Conservation (phyloP, 208 protist genomes). For the Crithidia brevicula region DNA sequence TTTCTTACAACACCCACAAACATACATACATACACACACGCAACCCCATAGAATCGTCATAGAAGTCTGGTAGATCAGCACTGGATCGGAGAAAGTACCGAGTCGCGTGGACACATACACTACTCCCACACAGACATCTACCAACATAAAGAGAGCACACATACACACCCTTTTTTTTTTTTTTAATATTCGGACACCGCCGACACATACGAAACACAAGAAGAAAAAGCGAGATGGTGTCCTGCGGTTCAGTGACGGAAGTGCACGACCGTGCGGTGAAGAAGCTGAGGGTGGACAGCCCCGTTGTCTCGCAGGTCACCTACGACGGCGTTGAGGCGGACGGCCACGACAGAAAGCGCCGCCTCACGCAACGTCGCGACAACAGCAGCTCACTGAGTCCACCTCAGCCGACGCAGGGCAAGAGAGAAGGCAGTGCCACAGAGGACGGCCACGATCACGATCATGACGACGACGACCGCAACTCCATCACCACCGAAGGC, state of each 20-base stretch:
- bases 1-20: constrained; percentile 5
- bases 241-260: background rate
- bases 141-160: too few species aligned
- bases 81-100: too few species aligned
- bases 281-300: constrained; percentile 28
- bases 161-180: too few species aligned
- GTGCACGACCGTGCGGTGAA: constrained; percentile 27
- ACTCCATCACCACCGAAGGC: constrained; percentile 5
- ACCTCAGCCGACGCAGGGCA: background rate
- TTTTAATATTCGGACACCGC: too few species aligned
- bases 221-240: constrained; percentile 17
- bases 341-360: background rate
- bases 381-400: constrained; percentile 1
- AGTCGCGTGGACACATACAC: too few species aligned
- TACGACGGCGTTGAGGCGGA: background rate
- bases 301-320: constrained; percentile 10
- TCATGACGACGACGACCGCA: constrained; percentile 10
- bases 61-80: too few species aligned
- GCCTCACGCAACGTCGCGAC: background rate
- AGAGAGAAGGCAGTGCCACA: background rate
- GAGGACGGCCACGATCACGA: too few species aligned
- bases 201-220: constrained; percentile 12
- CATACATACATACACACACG: constrained; percentile 17
- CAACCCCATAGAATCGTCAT: too few species aligned
- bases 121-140: too few species aligned